Percentiles rank a stretch among this genome's conserved stretches.
Conservation (phyloP, 805 yeast species). For the Monosporozyma yasuniensis region DNA sequence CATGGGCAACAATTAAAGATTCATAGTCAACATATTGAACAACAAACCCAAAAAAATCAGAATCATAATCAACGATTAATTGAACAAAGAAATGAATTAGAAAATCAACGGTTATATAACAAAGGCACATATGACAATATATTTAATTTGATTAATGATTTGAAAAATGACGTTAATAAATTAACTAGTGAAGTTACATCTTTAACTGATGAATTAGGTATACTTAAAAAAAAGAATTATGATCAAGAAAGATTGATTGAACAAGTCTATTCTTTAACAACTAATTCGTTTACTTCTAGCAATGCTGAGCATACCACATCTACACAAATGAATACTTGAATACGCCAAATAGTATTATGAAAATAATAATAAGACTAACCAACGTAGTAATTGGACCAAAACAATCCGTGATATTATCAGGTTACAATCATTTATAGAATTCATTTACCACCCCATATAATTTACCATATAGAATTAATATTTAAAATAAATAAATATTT, state of each 20-base stretch:
- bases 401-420: no score
- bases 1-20: not conserved
- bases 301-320: not conserved
- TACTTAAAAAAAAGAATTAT: not conserved
- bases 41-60: not conserved
- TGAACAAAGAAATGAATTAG: slow-evolving; percentile 2
- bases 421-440: not conserved
- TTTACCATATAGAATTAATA: not conserved
- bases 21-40: not conserved
- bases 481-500: not conserved
- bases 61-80: slow-evolving; percentile 1
- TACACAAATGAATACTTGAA: not conserved
- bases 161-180: slow-evolving; percentile 12
- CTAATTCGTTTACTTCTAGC: not conserved
- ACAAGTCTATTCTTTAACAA: not conserved
- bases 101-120: slow-evolving; percentile 6
- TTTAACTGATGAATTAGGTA: slow-evolving; percentile 1
- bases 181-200: slow-evolving; percentile 7
- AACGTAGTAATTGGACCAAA: not conserved
- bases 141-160: slow-evolving; percentile 9
- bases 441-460: not conserved
- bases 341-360: not conserved
- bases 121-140: slow-evolving; percentile 9
- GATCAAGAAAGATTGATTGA: slow-evolving; percentile 5
- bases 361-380: not conserved